Evolutionary conservation across 306 rosid species (phyloP), one percentile per base, ranked within the genome.

Genomic region (Aeschynomene evenia): DNA sequence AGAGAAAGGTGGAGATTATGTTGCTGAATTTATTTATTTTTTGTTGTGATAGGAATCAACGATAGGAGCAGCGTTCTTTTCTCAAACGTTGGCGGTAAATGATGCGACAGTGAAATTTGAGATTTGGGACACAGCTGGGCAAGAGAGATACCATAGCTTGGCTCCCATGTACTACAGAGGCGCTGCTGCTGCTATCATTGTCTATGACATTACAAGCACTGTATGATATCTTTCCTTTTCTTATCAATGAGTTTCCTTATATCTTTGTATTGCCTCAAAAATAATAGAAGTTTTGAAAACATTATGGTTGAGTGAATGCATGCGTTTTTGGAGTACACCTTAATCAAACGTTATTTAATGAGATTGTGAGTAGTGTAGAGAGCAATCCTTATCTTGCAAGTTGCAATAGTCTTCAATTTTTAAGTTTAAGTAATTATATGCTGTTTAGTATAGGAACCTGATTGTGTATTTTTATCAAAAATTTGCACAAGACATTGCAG

Each of bases 101-200:
- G 89, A 82, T 55, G 86, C 86, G 13, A 85, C 83, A 0, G 86
- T 85, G 29, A 85, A 85, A 67, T 85, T 85, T 66, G 89, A 85
- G 80, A 85, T 85, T 54, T 85, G 89, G 89, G 89, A 85, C 57
- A 85, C 89, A 0, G 89, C 89, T 0, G 89, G 89, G 48, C 89
- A 85, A 58, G 89, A 85, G 83, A 76, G 89, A 45, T 85, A 85
- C 72, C 89, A 85, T 68, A 85, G 89, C 72, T 70, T 85, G 83
- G 89, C 89, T 76, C 89, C 89, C 62, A 85, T 85, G 89, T 85
- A 85, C 54, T 85, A 85, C 86, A 73, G 89, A 82, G 89, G 89
- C 2, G 89, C 89, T 21, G 89, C 89, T 21, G 89, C 86, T 40
- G 86, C 89, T 72, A 79, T 85, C 77, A 85, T 85, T 52, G 89